phyloP scores from a whole-genome alignment of 2,329 filamentous ascomycete species.

The Coleophoma crateriformis region DNA sequence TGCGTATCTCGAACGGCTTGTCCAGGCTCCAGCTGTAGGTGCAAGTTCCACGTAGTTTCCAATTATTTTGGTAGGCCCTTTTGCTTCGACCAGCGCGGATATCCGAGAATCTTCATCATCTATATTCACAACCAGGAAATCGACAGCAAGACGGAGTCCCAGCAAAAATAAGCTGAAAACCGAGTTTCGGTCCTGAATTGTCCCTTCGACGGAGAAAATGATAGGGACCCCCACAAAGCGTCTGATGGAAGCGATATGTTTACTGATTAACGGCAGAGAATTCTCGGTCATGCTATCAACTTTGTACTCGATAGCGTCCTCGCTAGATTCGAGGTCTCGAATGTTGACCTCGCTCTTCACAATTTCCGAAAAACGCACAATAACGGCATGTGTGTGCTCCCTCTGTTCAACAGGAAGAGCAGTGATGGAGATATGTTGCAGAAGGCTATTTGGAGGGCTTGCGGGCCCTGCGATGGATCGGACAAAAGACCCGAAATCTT shows the following conservation, averaged over 20 bases:
- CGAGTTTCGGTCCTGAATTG: neutral
- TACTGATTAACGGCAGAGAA: slow-evolving; percentile 11
- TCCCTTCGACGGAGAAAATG: neutral
- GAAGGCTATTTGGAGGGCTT: slow-evolving; percentile 40
- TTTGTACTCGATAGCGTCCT: slow-evolving; percentile 57
- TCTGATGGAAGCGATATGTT: slow-evolving; percentile 4
- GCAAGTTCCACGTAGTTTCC: slow-evolving; percentile 45
- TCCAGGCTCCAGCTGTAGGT: slow-evolving; percentile 5
- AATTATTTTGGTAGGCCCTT: slow-evolving; percentile 55
- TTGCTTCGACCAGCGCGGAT: slow-evolving; percentile 33
- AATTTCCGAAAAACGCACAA: slow-evolving; percentile 50
- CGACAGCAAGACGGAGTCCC: slow-evolving; percentile 30
- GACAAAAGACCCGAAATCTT: slow-evolving; percentile 50
- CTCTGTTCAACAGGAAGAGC: slow-evolving; percentile 42
- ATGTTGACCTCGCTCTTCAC: slow-evolving; percentile 48
- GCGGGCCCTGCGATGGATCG: slow-evolving; percentile 45
- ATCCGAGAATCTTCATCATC: slow-evolving; percentile 39
- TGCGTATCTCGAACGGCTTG: slow-evolving; percentile 39
- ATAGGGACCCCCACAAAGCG: slow-evolving; percentile 39
- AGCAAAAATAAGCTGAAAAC: neutral
- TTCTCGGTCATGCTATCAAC: slow-evolving; percentile 21
- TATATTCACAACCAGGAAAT: slow-evolving; percentile 57
- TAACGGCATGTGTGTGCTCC: slow-evolving; percentile 57
- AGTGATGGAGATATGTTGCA: slow-evolving; percentile 48
- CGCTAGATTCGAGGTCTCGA: slow-evolving; percentile 59